A percentile compares a stretch with the other conserved stretches of the same genome.
Evolutionary conservation across 2,329 filamentous ascomycete genomes (phyloP).

Genomic region (Colletotrichum tropicale): DNA sequence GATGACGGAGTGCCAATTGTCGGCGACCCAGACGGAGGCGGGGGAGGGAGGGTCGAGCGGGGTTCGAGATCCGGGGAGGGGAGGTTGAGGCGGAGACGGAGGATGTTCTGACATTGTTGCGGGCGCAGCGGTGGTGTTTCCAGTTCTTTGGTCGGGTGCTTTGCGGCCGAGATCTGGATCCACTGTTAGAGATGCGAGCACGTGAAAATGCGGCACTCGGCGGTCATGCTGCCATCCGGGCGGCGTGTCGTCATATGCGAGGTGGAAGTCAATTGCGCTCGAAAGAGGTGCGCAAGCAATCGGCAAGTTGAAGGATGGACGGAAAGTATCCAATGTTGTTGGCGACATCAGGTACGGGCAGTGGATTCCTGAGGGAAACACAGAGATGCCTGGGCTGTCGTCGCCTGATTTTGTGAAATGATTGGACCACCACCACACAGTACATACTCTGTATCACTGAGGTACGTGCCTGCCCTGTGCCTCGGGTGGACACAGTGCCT

Average conservation of each 20-base stretch:
- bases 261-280: not conserved
- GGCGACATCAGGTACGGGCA: too few relatives aligned
- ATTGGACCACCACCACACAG: not conserved
- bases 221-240: not conserved
- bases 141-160: not conserved
- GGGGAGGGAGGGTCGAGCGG: conserved; percentile 13
- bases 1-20: conserved; percentile 21
- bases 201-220: not conserved
- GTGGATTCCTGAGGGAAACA: not conserved
- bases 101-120: not conserved
- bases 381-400: not conserved
- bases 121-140: not conserved
- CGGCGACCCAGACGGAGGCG: conserved; percentile 17
- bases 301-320: not conserved
- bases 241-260: not conserved
- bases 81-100: not conserved
- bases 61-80: not conserved
- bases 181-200: not conserved
- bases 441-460: too few relatives aligned
- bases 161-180: not conserved
- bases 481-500: not conserved
- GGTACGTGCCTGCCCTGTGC: too few relatives aligned
- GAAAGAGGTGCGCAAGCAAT: not conserved
- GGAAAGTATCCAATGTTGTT: too few relatives aligned
- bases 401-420: not conserved